Evolutionary conservation across 768 basidiomycete species (phyloP), one percentile per base, ranked within the genome.

Genomic region (Suillus weaverae): DNA sequence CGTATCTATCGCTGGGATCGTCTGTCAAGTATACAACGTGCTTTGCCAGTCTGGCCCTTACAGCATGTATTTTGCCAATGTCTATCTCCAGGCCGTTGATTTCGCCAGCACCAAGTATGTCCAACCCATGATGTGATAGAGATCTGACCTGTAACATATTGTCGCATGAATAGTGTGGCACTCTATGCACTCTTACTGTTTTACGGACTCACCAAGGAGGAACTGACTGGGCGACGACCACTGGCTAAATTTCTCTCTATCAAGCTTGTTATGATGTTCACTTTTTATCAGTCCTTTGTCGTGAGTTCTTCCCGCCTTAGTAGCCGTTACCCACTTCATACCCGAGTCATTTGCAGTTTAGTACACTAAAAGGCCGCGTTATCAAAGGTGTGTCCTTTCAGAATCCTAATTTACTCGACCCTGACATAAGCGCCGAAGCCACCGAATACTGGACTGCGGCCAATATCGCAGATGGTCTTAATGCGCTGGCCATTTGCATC

Each of bases 241-340:
- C 78, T 95, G 35, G 86, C 89, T 32, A 96, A 96, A 79, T 97
- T 97, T 75, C 72, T 96, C 66, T 79, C 86, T 3, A 95, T 97
- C 80, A 96, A 96, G 75, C 78, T 92, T 35, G 90, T 94, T 56
- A 90, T 94, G 51, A 88, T 94, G 86, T 87, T 91, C 73, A 94
- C 93, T 0, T 95, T 92, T 76, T 97, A 95, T 74, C 95, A 95
- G 71, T 81, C 84, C 1, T 90, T 94, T 70, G 75, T 92, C 60
- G 89, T 90, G 70, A 62, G 88, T 78, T 32, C 4, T 60, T 3
- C n/a, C 11, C 20, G 10, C 13, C 35, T 20, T 20, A 13, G 0
- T 16, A 2, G 30, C 30, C 20, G 20, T 38, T 39, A 22, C 51
- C 39, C 20, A 57, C 54, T 26, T 35, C 44, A 16, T 10, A 50